phyloP scores from a whole-genome alignment of 768 basidiomycete species.

The Trametes cinnabarina region DNA sequence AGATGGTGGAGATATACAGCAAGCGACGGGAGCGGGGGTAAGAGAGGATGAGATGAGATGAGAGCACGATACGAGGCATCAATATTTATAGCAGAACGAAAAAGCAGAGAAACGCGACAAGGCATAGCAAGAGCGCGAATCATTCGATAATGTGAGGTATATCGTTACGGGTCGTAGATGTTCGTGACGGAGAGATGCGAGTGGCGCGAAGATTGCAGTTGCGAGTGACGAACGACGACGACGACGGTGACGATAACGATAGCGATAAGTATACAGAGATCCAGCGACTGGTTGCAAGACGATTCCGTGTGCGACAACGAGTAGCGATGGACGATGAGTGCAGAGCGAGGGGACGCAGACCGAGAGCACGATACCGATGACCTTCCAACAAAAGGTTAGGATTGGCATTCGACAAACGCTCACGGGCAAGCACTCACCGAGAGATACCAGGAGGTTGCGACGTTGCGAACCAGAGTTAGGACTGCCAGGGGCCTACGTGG shows the following conservation, averaged over 20 bases:
- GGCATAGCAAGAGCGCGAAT: neutral
- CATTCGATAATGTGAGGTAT: constrained; percentile 1
- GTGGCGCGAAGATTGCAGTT: neutral
- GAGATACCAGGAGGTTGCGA: neutral
- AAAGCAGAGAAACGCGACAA: neutral
- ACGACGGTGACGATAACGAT: constrained; percentile 8
- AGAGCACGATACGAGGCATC: neutral
- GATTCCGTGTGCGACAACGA: neutral
- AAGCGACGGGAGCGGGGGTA: neutral
- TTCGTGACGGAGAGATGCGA: constrained; percentile 9
- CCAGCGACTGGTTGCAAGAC: neutral
- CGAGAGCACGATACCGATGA: too few species aligned
- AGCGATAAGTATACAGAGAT: constrained; percentile 6
- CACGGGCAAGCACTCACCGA: too few species aligned
- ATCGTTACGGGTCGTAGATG: constrained; percentile 9
- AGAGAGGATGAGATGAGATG: neutral
- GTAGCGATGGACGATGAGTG: neutral
- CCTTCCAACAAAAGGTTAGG: too few species aligned
- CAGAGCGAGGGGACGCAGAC: too few species aligned
- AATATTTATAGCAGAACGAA: constrained; percentile 7
- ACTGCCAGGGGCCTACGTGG: neutral
- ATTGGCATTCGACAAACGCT: too few species aligned
- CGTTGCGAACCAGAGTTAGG: neutral
- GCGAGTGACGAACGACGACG: constrained; percentile 4
- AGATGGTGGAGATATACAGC: neutral